Conservation (phyloP, 257 asterid genomes). For the Solanum bulbocastanum region DNA sequence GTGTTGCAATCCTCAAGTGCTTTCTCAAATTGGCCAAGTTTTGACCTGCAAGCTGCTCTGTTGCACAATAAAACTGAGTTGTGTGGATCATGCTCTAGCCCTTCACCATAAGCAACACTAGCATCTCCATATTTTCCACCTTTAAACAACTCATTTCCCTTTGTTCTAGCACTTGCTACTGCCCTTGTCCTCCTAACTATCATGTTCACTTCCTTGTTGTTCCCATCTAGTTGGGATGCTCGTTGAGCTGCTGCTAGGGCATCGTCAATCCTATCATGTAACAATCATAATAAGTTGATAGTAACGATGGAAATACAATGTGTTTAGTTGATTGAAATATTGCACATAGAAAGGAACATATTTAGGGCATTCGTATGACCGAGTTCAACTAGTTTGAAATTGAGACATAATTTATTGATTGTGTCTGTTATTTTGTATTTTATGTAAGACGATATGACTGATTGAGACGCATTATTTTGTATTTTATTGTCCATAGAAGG, state of each 20-base stretch:
- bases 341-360: too few relatives aligned
- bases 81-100: slow-evolving; percentile 48
- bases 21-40: slow-evolving; percentile 46
- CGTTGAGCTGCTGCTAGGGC: slow-evolving; percentile 53
- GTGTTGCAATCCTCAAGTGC: slow-evolving; percentile 66
- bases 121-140: slow-evolving; percentile 45
- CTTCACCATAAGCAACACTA: slow-evolving; percentile 54
- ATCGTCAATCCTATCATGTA: slow-evolving; percentile 40
- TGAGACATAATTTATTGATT: neutral
- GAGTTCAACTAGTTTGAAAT: neutral
- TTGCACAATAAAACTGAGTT: slow-evolving; percentile 59
- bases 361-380: neutral
- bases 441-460: neutral
- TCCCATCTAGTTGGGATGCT: slow-evolving; percentile 44
- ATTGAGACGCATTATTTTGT: neutral
- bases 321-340: neutral
- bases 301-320: neutral
- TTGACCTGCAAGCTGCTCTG: slow-evolving; percentile 63
- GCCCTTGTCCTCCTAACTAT: slow-evolving; percentile 39
- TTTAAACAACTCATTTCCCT: slow-evolving; percentile 60
- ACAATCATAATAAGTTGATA: neutral
- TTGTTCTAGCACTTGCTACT: slow-evolving; percentile 45
- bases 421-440: neutral
- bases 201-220: slow-evolving; percentile 48
- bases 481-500: neutral